phyloP scores from a whole-genome alignment of 352 stramenopile species.

The Peronospora farinosa region DNA sequence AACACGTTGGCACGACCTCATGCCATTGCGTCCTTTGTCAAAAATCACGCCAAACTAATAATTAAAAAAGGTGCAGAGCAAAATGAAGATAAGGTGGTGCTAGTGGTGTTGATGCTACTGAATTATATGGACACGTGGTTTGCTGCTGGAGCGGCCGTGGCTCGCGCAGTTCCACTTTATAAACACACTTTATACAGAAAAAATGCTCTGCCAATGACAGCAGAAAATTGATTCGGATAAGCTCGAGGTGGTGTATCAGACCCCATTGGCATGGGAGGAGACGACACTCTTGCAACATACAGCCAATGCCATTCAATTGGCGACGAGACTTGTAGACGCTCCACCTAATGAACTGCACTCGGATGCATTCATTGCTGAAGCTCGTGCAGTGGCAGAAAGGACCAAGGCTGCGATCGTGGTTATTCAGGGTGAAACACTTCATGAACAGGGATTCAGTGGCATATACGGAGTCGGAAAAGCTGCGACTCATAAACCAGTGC shows the following conservation, averaged over 20 bases:
- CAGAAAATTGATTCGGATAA: conserved; percentile 30
- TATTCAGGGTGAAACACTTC: conserved; percentile 89
- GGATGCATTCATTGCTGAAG: conserved; percentile 83
- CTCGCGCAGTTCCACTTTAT: conserved; percentile 43
- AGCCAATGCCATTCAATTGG: conserved; percentile 80
- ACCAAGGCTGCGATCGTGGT: conserved; percentile 63
- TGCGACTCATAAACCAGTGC: conserved; percentile 75
- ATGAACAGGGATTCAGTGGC: conserved; percentile 85
- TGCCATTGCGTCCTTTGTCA: conserved; percentile 61
- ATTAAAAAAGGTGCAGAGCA: conserved; percentile 8
- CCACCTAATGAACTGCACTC: conserved; percentile 89
- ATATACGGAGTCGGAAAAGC: conserved; percentile 91
- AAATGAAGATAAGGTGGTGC: conserved; percentile 29
- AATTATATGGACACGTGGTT: conserved; percentile 51
- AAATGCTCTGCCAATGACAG: conserved; percentile 29
- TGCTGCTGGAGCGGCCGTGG: conserved; percentile 48
- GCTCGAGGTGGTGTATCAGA: conserved; percentile 49
- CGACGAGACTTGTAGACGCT: conserved; percentile 83
- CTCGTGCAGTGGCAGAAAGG: conserved; percentile 45
- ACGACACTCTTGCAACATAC: conserved; percentile 47
- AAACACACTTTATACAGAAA: conserved; percentile 40
- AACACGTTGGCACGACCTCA: conserved; percentile 72
- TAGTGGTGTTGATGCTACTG: conserved; percentile 54
- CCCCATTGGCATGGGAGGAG: conserved; percentile 24
- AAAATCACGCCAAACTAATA: conserved; percentile 37